phyloP scores from a whole-genome alignment of 2,329 filamentous ascomycete species.

The Verticillium albo-atrum region DNA sequence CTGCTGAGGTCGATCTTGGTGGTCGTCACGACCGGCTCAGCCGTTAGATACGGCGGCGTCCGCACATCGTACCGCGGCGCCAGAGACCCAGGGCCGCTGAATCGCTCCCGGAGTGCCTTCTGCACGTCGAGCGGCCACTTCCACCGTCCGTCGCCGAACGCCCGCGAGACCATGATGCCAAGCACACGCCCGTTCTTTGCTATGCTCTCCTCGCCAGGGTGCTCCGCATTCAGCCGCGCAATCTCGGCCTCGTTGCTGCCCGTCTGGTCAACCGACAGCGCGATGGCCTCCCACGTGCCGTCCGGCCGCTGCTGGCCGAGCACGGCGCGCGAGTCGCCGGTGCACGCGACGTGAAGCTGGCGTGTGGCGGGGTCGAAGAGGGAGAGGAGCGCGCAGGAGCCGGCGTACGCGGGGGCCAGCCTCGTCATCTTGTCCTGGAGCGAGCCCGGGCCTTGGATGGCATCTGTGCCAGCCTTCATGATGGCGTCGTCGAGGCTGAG shows the following conservation, averaged over 20 bases:
- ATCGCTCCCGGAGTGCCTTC: constrained; percentile 29
- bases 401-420: constrained; percentile 34
- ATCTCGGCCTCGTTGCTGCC: constrained; percentile 58
- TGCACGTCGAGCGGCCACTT: constrained; percentile 54
- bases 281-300: constrained; percentile 42
- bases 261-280: constrained; percentile 62
- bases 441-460: constrained; percentile 19
- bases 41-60: constrained; percentile 64
- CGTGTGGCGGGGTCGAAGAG: constrained; percentile 52
- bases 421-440: constrained; percentile 5
- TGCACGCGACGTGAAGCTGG: constrained; percentile 58
- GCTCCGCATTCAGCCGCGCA: constrained; percentile 47
- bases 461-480: constrained; percentile 29
- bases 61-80: constrained; percentile 35
- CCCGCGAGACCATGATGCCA: constrained; percentile 57
- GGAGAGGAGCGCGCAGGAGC: constrained; percentile 61
- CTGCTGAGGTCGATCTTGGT: constrained; percentile 41
- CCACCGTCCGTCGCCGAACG: constrained; percentile 65
- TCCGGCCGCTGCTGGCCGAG: constrained; percentile 44
- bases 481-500: constrained; percentile 53
- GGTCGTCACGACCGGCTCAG: constrained; percentile 59
- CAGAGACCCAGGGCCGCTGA: constrained; percentile 35
- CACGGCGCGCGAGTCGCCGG: constrained; percentile 64
- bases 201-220: constrained; percentile 58
- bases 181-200: constrained; percentile 52